phyloP scores from a whole-genome alignment of 139 green algal genomes.

The Chlorella sp. region DNA sequence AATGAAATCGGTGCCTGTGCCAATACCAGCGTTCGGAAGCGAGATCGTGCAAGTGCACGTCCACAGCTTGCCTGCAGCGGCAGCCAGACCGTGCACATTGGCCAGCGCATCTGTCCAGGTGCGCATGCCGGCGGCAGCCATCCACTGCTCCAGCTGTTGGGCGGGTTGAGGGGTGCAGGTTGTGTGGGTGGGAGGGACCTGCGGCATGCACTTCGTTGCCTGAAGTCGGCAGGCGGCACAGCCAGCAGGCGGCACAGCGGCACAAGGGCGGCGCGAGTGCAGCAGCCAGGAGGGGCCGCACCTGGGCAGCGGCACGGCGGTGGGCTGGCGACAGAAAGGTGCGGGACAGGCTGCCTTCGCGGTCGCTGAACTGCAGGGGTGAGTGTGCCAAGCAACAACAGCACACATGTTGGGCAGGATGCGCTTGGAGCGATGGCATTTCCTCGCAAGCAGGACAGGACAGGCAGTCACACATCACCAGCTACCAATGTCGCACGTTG shows the following conservation, averaged over 20 bases:
- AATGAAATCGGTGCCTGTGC: neutral
- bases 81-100: constrained; percentile 80
- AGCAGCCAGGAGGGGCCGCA: neutral
- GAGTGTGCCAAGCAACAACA: neutral
- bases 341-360: constrained; percentile 54
- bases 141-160: constrained; percentile 63
- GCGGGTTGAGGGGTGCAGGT: neutral
- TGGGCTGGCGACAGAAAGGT: constrained; percentile 79
- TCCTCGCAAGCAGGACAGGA: too few species aligned
- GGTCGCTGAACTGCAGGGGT: constrained; percentile 67
- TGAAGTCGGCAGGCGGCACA: neutral
- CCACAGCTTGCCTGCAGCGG: neutral
- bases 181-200: too few species aligned
- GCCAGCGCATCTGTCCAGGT: constrained; percentile 77
- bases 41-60: neutral
- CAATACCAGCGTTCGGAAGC: neutral
- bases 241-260: neutral
- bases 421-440: too few species aligned
- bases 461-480: neutral
- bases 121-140: constrained; percentile 78
- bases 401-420: too few species aligned
- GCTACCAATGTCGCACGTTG: constrained; percentile 39
- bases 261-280: neutral
- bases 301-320: constrained; percentile 46
- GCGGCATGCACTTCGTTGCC: too few species aligned